Conservation (phyloP, 805 yeast species). For the Candida awuae region DNA sequence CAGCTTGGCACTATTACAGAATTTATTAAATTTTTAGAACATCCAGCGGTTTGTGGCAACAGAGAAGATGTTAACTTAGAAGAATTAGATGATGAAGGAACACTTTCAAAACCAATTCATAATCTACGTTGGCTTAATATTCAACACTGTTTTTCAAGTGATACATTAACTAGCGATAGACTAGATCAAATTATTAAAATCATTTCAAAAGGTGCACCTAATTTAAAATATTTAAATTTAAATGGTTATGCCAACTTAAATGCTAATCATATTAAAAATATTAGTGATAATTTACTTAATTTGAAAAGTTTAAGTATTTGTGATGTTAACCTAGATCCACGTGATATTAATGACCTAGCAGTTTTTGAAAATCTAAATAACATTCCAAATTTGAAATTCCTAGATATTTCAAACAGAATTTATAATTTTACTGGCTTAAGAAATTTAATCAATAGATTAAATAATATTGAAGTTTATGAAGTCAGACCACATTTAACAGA, state of each 20-base stretch:
- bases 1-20: constrained; percentile 62
- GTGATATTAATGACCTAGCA: constrained; percentile 15
- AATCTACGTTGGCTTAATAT: constrained; percentile 44
- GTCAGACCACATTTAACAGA: constrained; percentile 50
- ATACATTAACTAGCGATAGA: constrained; percentile 6
- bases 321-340: constrained; percentile 7
- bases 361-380: constrained; percentile 49
- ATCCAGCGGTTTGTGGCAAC: constrained; percentile 46
- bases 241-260: constrained; percentile 43
- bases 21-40: constrained; percentile 57
- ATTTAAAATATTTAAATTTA: constrained; percentile 40
- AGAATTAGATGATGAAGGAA: constrained; percentile 14
- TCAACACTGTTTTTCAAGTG: constrained; percentile 47
- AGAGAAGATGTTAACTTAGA: constrained; percentile 16
- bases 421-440: constrained; percentile 3
- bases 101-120: not conserved
- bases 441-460: constrained; percentile 1
- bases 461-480: constrained; percentile 45
- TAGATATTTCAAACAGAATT: constrained; percentile 6
- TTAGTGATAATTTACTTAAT: constrained; percentile 32
- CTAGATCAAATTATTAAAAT: constrained; percentile 6
- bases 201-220: constrained; percentile 28
- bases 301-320: constrained; percentile 32
- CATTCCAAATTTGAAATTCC: constrained; percentile 6
- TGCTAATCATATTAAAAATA: constrained; percentile 30